Evolutionary conservation across 352 stramenopile species (phyloP), one percentile per base, ranked within the genome.

Genomic region (Lagenidium sp.): DNA sequence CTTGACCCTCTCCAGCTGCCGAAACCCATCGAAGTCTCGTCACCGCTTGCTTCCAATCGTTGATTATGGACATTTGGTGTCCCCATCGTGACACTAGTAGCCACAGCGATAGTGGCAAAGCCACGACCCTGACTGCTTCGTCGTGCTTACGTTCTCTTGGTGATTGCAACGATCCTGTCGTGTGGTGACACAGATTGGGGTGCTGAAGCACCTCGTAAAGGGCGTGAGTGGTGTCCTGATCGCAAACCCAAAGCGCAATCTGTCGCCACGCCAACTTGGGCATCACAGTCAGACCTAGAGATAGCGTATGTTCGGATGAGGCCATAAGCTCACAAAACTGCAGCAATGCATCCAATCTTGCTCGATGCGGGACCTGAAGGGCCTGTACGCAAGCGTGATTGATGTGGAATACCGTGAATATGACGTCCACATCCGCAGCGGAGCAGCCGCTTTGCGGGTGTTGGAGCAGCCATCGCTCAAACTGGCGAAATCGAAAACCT

Each of bases 401-500:
- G 3, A 48, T 18, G 24, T 58, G 50, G 38, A 53, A 46, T 21
- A 53, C 25, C 4, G 44, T 49, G 28, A 58, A 58, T 4, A 58
- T 19, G 19, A 53, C 30, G 18, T 58, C 50, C 4, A 53, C 44
- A 6, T 58, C 50, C 11, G 38, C 44, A 2, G 26, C 4, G 3
- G 42, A 35, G 26, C 42, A 52, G 3, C 50, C 50, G 12, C 24
- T 10, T 21, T 53, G 39, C 1, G 42, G 50, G 25, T 53, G 35
- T 22, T 23, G 49, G 23, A 15, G 30, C 5, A 41, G 18, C 31
- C 47, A 57, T 28, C 25, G 46, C 23, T 51, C 49, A 25, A 57
- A 57, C 16, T 57, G 41, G 2, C 49, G 49, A 39, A 47, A 55
- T 4, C 35, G 48, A 36, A 55, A 55, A 3, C 25, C 1, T 15